Evolutionary conservation across 768 basidiomycete genomes (phyloP), one percentile per base, ranked within the genome.

Genomic region (Chalciporus chontae): DNA sequence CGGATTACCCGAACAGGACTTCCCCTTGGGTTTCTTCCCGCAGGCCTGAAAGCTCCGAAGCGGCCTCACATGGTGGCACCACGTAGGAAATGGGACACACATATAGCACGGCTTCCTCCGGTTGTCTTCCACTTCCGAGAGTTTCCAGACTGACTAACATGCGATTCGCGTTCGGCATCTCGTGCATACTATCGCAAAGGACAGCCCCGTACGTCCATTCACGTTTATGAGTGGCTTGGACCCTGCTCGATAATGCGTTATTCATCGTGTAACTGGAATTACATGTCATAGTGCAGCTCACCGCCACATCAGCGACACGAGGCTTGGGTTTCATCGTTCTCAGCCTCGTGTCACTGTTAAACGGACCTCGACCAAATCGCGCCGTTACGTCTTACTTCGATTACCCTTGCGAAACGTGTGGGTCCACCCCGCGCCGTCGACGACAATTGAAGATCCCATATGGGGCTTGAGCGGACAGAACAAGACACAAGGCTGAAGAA

Each of bases 331-430:
- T 31, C 29, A 26, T 21, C 41, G n/a, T 10, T 9, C 27, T 27
- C 41, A 43, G 41, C 41, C 41, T 43, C 24, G 24, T 42, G 41
- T 24, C 24, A 17, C 24, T 43, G 24, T 10, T 11, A 17, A 27
- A 27, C 27, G 24, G 21, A 29, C 19, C 40, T 40, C 21, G 40
- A 43, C n/a, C 8, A 27, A 17, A 43, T 17, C 5, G 9, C 3
- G 5, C 5, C 41, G 13, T 55, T 56, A 56, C 55, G 55, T 55
- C 38, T 41, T 2, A 8, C 54, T 56, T 56, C 55, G 54, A 56
- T 56, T 42, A 51, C 42, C 37, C 41, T 41, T 17, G 13, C 21
- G 31, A 45, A 56, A 56, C 55, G 55, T 56, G 54, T 36, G 2
- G n/a, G n/a, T 15, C 8, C n/a, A 36, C 21, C 53, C 49, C 45